Evolutionary conservation across 2,329 filamentous ascomycete species (phyloP).

Genomic region (Aspergillus niger): DNA sequence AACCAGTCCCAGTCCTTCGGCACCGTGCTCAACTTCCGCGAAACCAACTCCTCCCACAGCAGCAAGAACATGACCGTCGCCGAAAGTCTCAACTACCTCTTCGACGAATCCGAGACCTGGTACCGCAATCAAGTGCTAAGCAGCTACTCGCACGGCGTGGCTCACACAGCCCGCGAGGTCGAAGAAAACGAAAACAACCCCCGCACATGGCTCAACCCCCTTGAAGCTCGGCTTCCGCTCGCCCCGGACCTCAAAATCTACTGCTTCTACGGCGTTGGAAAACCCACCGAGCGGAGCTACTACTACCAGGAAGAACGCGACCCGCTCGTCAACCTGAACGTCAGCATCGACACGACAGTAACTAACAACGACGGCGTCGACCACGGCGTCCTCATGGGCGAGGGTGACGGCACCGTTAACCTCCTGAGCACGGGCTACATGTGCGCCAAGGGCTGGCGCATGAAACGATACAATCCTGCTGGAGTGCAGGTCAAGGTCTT

Average conservation of each 20-base stretch:
- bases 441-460: conserved; percentile 92
- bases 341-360: conserved; percentile 56
- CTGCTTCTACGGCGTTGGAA: conserved; percentile 94
- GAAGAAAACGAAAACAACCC: conserved; percentile 76
- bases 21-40: conserved; percentile 80
- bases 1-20: conserved; percentile 75
- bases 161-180: conserved; percentile 76
- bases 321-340: conserved; percentile 56
- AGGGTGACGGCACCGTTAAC: conserved; percentile 94
- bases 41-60: conserved; percentile 63
- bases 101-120: conserved; percentile 80
- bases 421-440: conserved; percentile 92
- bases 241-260: conserved; percentile 92
- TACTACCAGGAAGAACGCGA: conserved; percentile 79
- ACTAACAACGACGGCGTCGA: conserved; percentile 58
- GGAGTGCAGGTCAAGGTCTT: conserved; percentile 78
- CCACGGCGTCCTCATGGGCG: conserved; percentile 90
- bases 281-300: conserved; percentile 88
- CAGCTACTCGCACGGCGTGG: conserved; percentile 87
- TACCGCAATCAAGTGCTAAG: conserved; percentile 71
- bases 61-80: conserved; percentile 76
- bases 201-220: conserved; percentile 90
- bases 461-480: conserved; percentile 91
- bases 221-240: conserved; percentile 84
- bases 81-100: conserved; percentile 74